Evolutionary conservation across 208 protist species (phyloP), one percentile per base, ranked within the genome.

Genomic region (Wallacemonas sp.): DNA sequence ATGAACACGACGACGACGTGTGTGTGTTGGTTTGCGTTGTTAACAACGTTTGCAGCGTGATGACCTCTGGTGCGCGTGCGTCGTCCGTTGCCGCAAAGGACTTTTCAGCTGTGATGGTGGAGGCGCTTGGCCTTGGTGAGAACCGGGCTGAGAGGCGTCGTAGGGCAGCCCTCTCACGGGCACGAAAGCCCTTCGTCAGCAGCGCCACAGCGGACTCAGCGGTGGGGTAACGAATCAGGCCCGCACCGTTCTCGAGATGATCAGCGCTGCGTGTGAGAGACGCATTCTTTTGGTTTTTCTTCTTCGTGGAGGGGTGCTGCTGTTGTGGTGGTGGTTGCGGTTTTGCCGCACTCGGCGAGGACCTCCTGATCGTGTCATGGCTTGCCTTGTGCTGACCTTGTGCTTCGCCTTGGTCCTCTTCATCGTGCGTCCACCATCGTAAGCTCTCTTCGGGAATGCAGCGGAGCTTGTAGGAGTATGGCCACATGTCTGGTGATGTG

Each of bases 201-300:
- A 87, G 65, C 3, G 64, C 38, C 24, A 68, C n/a, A 4, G 78
- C 75, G 2, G 74, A 77, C 12, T 46, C 26, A 1, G 28, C 33
- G 1, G 74, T 85, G 2, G 86, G 83, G 70, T 90, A 90, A 5
- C 78, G 70, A 33, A 90, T 65, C 8, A 82, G 22, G n/a, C 70
- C 70, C 1, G 61, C 39, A 9, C 67, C 28, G 69, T 65, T 22
- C 34, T 54, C 19, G 41, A 42, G 45, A 47, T 42, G 39, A 58
- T 24, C 46, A 42, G 30, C n/a, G 15, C 22, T 21, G 21, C 8
- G n/a, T n/a, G n/a, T n/a, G n/a, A n/a, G n/a, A n/a, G n/a, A n/a
- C n/a, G n/a, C n/a, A 19, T 24, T 31, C 22, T 19, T 30, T n/a
- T 21, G 22, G 26, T 19, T 51, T 55, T 72, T 62, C 12, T 46